Percentiles rank a stretch among this genome's conserved stretches.
Conservation (phyloP, 306 rosid genomes). For the Dryas drummondii region DNA sequence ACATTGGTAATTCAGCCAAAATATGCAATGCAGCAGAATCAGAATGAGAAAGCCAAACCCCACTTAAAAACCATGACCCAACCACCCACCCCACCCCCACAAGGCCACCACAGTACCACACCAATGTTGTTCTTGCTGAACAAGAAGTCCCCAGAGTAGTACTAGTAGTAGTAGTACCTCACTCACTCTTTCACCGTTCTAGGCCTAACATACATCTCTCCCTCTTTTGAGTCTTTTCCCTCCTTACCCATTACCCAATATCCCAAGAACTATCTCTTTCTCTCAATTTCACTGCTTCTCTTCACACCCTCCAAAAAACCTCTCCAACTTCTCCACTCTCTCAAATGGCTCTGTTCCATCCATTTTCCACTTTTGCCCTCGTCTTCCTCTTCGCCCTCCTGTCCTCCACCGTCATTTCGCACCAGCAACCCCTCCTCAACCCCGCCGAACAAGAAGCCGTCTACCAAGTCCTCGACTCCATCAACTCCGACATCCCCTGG, state of each 20-base stretch:
- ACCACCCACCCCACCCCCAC: too few species aligned
- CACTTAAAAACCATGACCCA: too few species aligned
- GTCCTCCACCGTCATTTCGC: slow-evolving; percentile 21
- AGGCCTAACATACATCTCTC: background rate
- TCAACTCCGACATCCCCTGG: slow-evolving; percentile 70
- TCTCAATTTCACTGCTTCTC: background rate
- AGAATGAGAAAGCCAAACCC: too few species aligned
- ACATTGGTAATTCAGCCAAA: too few species aligned
- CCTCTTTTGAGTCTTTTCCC: background rate
- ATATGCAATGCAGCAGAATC: too few species aligned
- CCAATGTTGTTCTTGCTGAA: too few species aligned
- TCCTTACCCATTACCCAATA: background rate
- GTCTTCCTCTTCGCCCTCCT: slow-evolving; percentile 22
- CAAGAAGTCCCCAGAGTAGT: too few species aligned
- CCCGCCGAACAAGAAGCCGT: slow-evolving; percentile 49
- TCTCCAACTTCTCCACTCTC: background rate
- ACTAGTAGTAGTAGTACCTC: too few species aligned
- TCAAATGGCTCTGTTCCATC: slow-evolving; percentile 36
- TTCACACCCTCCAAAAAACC: background rate
- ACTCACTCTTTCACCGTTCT: too few species aligned
- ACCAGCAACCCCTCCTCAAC: slow-evolving; percentile 53
- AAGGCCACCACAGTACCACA: too few species aligned
- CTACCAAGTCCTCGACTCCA: slow-evolving; percentile 49
- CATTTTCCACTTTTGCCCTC: slow-evolving; percentile 9
- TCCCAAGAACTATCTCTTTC: background rate